Evolutionary conservation across 2,329 filamentous ascomycete species (phyloP), one percentile per base, ranked within the genome.

Genomic region (Waltergamsia citrina): DNA sequence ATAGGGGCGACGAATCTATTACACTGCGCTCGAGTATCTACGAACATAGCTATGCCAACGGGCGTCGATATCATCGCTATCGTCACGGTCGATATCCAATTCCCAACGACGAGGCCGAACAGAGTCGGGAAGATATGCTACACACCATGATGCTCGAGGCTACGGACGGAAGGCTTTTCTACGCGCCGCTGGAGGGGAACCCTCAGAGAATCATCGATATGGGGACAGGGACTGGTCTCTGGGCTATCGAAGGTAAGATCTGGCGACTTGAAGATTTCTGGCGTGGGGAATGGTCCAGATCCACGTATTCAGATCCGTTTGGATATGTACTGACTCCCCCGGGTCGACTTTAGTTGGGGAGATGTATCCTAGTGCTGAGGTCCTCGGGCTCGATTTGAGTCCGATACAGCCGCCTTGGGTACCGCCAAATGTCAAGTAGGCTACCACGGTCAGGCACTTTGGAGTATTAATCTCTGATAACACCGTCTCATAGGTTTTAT

Each of bases 331-430:
- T n/a, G n/a, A n/a, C n/a, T n/a, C n/a, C n/a, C n/a, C n/a, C n/a
- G n/a, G n/a, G n/a, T n/a, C n/a, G n/a, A n/a, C n/a, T 38, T 71
- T 73, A 29, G 63, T 78, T 51, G 70, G 69, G 44, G 65, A 71
- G 40, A 47, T 60, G 39, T 62, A 54, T 39, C 54, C 59, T 4
- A 40, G 41, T 4, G 48, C 57, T 1, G 35, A 46, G 41, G 46
- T 50, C 14, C 40, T 47, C 26, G 51, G 52, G 12, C 47, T 54
- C 20, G 57, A 60, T 34, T 34, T 60, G 3, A 50, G 47, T 4
- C 52, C 54, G 1, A 55, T 59, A 17, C 56, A 60, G 29, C 56
- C 56, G 1, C 29, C 16, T 32, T 43, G 41, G 27, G 60, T 63
- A 7, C 65, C 65, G 1, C 56, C 60, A 1, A 70, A 70, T 38